These are phyloP conservation scores for Kitagawia praeruptora DNA, from an alignment of 129 eudicot genomes.

Conservation along the genomic window DNA sequence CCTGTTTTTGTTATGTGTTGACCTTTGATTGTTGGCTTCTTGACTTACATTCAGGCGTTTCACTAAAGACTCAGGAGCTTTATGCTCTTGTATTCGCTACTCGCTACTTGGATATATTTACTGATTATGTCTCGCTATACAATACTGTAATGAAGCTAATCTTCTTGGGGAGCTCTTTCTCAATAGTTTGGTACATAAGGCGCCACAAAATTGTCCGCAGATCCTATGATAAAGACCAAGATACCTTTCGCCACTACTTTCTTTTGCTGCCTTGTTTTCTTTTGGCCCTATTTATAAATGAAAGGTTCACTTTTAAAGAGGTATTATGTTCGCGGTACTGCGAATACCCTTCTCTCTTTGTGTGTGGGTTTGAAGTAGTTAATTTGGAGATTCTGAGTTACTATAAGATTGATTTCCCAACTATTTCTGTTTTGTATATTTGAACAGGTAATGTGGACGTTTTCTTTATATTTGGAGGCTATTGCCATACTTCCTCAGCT, in stretches of 20 bases:
- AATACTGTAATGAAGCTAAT: conserved; percentile 83
- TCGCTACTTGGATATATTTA: conserved; percentile 90
- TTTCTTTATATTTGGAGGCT: conserved; percentile 87
- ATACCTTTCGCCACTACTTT: conserved; percentile 83
- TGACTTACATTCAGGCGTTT: conserved; percentile 58
- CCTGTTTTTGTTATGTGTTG: background rate
- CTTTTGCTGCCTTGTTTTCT: conserved; percentile 77
- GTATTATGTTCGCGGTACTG: conserved; percentile 21
- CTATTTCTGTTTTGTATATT: conserved; percentile 4
- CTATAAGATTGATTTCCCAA: background rate
- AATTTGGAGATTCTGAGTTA: background rate
- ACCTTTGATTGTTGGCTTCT: background rate
- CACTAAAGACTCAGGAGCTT: conserved; percentile 96
- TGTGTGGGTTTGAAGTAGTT: background rate
- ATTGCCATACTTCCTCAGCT: conserved; percentile 97
- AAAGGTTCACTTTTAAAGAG: conserved; percentile 85
- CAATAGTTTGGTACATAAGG: conserved; percentile 95
- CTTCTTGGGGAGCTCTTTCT: conserved; percentile 87
- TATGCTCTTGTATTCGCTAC: conserved; percentile 89
- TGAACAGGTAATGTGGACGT: conserved; percentile 88
- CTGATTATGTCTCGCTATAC: conserved; percentile 72
- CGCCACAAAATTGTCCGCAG: conserved; percentile 91
- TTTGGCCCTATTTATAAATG: conserved; percentile 63
- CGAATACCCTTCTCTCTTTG: background rate
- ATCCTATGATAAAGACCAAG: conserved; percentile 95